Evolutionary conservation across 768 basidiomycete species (phyloP).

Genomic region (Lactarius deliciosus): DNA sequence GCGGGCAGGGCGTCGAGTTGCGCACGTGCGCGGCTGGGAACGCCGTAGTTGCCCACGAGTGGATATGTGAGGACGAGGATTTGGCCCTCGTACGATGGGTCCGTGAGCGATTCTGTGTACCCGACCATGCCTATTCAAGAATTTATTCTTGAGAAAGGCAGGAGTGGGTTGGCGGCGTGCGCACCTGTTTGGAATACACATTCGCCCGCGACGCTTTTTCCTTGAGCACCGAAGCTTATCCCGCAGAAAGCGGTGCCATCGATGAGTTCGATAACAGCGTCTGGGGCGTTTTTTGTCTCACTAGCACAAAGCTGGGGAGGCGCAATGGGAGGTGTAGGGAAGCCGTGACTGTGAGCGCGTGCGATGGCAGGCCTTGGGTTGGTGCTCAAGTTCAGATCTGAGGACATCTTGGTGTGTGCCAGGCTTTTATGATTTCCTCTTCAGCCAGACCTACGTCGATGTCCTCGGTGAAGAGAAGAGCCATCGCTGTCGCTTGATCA

Average conservation of each 20-base stretch:
- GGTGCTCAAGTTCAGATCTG: slow-evolving; percentile 24
- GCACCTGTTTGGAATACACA: slow-evolving; percentile 99
- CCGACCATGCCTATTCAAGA: slow-evolving; percentile 88
- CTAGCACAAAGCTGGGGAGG: slow-evolving; percentile 33
- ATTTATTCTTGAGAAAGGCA: slow-evolving; percentile 23
- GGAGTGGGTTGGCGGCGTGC: slow-evolving; percentile 32
- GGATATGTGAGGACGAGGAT: slow-evolving; percentile 98
- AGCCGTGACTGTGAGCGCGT: slow-evolving; percentile 45
- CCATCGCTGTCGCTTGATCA: not conserved
- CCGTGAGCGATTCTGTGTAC: slow-evolving; percentile 96
- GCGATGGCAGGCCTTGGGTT: slow-evolving; percentile 48
- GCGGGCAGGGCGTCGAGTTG: slow-evolving; percentile 56
- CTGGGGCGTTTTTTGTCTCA: slow-evolving; percentile 35
- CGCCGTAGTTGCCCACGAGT: slow-evolving; percentile 95
- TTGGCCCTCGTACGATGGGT: slow-evolving; percentile 97
- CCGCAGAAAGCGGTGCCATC: slow-evolving; percentile 90
- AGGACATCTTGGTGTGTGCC: slow-evolving; percentile 6
- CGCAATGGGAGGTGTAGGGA: slow-evolving; percentile 39
- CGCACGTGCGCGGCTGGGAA: slow-evolving; percentile 64
- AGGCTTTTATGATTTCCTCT: slow-evolving; percentile 21
- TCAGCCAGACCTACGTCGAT: slow-evolving; percentile 23
- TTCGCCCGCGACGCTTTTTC: slow-evolving; percentile 92
- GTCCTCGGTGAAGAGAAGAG: slow-evolving; percentile 25
- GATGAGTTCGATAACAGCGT: slow-evolving; percentile 82
- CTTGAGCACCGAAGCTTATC: slow-evolving; percentile 89